Evolutionary conservation across 2,329 filamentous ascomycete species (phyloP).

Genomic region (Colletotrichum cordylinicola): DNA sequence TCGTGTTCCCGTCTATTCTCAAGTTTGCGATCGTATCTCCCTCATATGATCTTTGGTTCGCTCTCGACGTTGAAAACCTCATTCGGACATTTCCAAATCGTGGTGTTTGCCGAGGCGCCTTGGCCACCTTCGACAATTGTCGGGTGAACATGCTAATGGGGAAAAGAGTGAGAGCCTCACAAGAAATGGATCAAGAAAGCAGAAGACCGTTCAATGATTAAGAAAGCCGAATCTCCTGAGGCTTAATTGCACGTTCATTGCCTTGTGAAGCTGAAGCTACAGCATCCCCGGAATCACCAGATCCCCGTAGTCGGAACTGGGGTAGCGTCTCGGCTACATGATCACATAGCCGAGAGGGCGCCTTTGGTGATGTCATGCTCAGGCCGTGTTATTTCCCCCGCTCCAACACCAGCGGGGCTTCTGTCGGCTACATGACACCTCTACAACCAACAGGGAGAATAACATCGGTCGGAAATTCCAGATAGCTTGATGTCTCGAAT

Average conservation of each 20-base stretch:
- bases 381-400: background rate
- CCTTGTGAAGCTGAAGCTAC: background rate
- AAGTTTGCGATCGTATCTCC: constrained; percentile 34
- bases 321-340: background rate
- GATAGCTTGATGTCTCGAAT: background rate
- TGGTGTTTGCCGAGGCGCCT: background rate
- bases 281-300: background rate
- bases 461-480: background rate
- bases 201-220: background rate
- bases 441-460: background rate
- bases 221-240: accelerated
- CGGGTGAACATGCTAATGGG: background rate
- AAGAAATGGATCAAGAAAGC: accelerated
- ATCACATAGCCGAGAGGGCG: background rate
- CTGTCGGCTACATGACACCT: background rate
- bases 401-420: background rate
- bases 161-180: accelerated
- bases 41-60: constrained; percentile 22
- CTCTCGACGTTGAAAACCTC: background rate
- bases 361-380: background rate
- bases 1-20: constrained; percentile 28
- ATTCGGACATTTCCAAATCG: background rate
- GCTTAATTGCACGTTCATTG: accelerated
- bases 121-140: background rate
- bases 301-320: background rate